phyloP scores from a whole-genome alignment of 805 yeast species.

The Hanseniaspora clermontiae region DNA sequence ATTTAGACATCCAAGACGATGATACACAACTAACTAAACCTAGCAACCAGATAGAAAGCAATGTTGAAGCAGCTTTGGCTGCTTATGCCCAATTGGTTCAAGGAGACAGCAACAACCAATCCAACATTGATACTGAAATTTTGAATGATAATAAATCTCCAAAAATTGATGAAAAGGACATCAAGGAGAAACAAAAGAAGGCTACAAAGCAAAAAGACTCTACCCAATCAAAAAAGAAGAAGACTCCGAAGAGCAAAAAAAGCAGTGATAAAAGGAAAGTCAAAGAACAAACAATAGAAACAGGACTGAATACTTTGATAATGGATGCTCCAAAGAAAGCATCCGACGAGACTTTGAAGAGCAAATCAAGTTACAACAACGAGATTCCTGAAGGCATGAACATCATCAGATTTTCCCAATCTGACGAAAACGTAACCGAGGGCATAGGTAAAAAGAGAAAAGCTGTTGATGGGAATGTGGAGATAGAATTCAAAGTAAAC shows the following conservation, averaged over 20 bases:
- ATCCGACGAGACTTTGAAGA: neutral
- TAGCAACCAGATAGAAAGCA: neutral
- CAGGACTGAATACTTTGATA: neutral
- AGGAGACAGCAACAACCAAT: neutral
- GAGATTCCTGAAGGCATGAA: neutral
- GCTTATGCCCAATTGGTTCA: neutral
- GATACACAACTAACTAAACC: neutral
- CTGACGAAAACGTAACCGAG: neutral
- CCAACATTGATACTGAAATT: neutral
- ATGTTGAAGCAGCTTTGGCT: neutral
- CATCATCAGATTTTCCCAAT: neutral
- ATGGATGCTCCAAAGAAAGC: neutral
- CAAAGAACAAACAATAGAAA: constrained; percentile 2
- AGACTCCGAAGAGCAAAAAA: neutral
- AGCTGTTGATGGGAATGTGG: neutral
- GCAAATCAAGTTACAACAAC: neutral
- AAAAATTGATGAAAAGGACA: neutral
- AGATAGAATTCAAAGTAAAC: constrained; percentile 10
- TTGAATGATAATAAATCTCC: neutral
- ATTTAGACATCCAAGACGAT: neutral
- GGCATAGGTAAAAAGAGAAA: neutral
- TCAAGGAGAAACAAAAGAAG: neutral
- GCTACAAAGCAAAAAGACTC: neutral
- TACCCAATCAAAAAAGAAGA: neutral
- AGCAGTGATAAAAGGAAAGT: neutral